These are phyloP conservation scores for Solanum hybrid DNA, from an alignment of 305 asterid species.

Conservation along the genomic window DNA sequence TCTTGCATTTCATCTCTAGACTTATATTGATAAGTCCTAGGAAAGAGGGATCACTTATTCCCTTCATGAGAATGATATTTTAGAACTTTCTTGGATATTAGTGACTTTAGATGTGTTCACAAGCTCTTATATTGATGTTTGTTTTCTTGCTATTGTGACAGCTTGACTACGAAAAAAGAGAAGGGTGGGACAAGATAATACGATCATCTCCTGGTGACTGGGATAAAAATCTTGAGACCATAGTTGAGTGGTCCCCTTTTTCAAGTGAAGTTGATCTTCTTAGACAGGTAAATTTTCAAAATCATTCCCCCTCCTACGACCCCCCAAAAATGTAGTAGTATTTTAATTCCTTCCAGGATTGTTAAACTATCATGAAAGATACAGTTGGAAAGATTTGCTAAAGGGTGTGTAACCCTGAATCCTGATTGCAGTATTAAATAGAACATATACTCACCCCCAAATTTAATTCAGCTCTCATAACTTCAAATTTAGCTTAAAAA, in stretches of 20 bases:
- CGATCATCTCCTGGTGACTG: constrained; percentile 63
- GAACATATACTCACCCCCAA: background rate
- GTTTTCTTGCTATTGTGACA: constrained; percentile 16
- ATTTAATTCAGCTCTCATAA: background rate
- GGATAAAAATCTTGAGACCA: constrained; percentile 60
- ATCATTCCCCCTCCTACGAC: background rate
- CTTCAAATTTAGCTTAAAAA: background rate
- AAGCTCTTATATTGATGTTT: background rate
- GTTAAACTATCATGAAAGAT: background rate
- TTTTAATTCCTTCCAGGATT: background rate
- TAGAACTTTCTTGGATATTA: background rate
- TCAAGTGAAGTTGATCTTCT: constrained; percentile 77
- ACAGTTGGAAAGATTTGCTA: background rate
- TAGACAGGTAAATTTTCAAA: constrained; percentile 46
- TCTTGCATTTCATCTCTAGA: background rate
- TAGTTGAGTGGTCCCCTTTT: constrained; percentile 89
- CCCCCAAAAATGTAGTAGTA: background rate
- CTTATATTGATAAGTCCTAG: background rate
- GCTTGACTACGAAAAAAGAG: constrained; percentile 81
- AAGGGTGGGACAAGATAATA: constrained; percentile 43
- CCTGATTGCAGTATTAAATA: background rate
- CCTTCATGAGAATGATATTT: constrained; percentile 13
- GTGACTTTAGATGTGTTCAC: constrained; percentile 3
- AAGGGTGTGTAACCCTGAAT: background rate
- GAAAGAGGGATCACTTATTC: background rate